These are phyloP conservation scores for Tricholoma hemisulphureum DNA, from an alignment of 768 basidiomycete genomes.

Conservation along the genomic window DNA sequence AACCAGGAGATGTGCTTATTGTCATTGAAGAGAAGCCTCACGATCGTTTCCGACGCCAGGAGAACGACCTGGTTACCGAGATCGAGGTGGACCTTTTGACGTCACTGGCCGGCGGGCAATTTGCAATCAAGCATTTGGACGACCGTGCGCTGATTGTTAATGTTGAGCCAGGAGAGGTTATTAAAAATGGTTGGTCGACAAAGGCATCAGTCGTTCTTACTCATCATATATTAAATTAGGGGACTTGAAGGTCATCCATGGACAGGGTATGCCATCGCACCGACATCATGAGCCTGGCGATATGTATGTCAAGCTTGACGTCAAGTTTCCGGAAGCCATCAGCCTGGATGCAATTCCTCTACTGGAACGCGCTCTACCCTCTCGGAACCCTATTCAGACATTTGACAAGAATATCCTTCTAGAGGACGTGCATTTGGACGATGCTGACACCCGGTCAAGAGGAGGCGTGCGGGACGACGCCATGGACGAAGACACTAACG, in stretches of 20 bases:
- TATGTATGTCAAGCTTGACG: constrained; percentile 81
- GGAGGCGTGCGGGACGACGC: constrained; percentile 61
- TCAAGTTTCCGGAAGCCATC: constrained; percentile 87
- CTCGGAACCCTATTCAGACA: constrained; percentile 64
- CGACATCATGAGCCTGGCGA: constrained; percentile 97
- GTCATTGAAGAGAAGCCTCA: constrained; percentile 93
- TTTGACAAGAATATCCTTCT: constrained; percentile 65
- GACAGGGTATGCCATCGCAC: constrained; percentile 98
- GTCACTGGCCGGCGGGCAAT: constrained; percentile 88
- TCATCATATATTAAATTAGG: constrained; percentile 43
- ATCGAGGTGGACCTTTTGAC: constrained; percentile 93
- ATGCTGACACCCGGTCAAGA: constrained; percentile 68
- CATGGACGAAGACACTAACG: constrained; percentile 94
- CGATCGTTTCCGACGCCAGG: constrained; percentile 83
- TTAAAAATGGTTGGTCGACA: constrained; percentile 80
- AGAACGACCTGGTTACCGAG: constrained; percentile 82
- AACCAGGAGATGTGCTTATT: constrained; percentile 93
- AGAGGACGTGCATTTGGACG: constrained; percentile 84
- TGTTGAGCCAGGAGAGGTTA: constrained; percentile 84
- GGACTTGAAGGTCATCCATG: constrained; percentile 84
- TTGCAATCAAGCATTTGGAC: constrained; percentile 90
- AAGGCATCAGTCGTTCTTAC: neutral
- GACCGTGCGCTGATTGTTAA: constrained; percentile 84
- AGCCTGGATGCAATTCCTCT: constrained; percentile 61
- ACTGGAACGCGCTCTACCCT: constrained; percentile 84